These are phyloP conservation scores for Diplogelasinospora grovesii DNA, from an alignment of 495 filamentous ascomycete species.

Conservation along the genomic window DNA sequence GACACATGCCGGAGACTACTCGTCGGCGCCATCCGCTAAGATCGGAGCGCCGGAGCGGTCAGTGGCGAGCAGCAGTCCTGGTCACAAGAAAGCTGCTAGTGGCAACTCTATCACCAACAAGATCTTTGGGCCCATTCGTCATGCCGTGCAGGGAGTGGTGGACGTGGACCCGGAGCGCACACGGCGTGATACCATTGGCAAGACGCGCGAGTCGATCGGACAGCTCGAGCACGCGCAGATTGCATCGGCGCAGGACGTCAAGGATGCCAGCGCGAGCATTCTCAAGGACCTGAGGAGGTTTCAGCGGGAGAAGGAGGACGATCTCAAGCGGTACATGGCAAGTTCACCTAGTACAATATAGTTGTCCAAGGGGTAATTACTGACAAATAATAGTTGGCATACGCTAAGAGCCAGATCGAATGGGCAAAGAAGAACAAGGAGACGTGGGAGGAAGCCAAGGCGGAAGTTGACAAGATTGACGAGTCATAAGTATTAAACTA, in stretches of 20 bases:
- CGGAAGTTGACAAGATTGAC: conserved; percentile 86
- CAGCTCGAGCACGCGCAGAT: conserved; percentile 85
- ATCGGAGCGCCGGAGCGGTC: conserved; percentile 45
- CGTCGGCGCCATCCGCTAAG: conserved; percentile 54
- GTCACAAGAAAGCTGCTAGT: conserved; percentile 66
- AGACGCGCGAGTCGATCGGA: conserved; percentile 69
- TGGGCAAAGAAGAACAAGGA: conserved; percentile 98
- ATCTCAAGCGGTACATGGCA: conserved; percentile 93
- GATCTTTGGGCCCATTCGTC: conserved; percentile 90
- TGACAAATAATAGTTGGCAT: conserved; percentile 62
- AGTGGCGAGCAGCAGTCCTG: conserved; percentile 22
- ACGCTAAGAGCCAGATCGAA: conserved; percentile 89
- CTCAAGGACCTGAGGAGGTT: conserved; percentile 86
- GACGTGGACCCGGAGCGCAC: conserved; percentile 94
- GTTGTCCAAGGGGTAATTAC: conserved; percentile 1
- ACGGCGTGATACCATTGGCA: conserved; percentile 86
- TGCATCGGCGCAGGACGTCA: conserved; percentile 83
- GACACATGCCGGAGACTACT: conserved; percentile 69
- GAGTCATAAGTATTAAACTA: conserved; percentile 26
- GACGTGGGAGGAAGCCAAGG: conserved; percentile 90
- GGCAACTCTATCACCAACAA: conserved; percentile 82
- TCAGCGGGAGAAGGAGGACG: conserved; percentile 88
- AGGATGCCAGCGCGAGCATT: conserved; percentile 79
- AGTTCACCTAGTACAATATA: conserved; percentile 26
- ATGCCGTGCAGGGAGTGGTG: conserved; percentile 91